phyloP scores from a whole-genome alignment of 129 eudicot genomes.

The Chrysanthemum makinoi region DNA sequence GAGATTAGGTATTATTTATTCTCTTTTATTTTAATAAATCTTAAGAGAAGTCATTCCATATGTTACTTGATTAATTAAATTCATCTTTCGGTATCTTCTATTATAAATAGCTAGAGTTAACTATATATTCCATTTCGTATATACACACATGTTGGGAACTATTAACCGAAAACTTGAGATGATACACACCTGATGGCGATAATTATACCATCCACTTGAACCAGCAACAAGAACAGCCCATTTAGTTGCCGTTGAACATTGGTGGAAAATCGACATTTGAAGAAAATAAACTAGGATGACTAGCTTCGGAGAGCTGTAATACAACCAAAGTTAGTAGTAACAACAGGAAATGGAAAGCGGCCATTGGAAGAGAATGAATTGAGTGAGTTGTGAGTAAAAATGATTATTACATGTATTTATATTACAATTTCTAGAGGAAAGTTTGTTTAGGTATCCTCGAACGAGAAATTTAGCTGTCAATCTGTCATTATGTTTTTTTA shows the following conservation, averaged over 20 bases:
- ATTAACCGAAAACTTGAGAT: too few species aligned
- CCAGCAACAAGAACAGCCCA: slow-evolving; percentile 95
- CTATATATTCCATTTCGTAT: background rate
- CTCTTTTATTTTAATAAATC: background rate
- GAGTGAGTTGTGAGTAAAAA: background rate
- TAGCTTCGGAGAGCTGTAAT: slow-evolving; percentile 30
- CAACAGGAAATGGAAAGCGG: slow-evolving; percentile 13
- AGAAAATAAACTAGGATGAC: slow-evolving; percentile 21
- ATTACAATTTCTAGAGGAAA: background rate
- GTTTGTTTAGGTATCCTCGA: slow-evolving; percentile 10
- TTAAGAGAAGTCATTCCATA: background rate
- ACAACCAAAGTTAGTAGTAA: slow-evolving; percentile 25
- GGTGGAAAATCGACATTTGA: background rate
- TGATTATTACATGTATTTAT: background rate
- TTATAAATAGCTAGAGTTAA: background rate
- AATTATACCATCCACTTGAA: slow-evolving; percentile 59
- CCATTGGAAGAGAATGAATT: slow-evolving; percentile 16
- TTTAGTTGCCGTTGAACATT: slow-evolving; percentile 30
- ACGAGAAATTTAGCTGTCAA: slow-evolving; percentile 17
- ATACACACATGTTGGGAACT: background rate
- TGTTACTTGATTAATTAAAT: background rate
- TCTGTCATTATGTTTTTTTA: background rate
- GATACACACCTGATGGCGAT: slow-evolving; percentile 66
- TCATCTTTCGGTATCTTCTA: background rate
- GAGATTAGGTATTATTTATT: too few species aligned